Evolutionary conservation across 495 filamentous ascomycete genomes (phyloP), one percentile per base, ranked within the genome.

Genomic region (Evansstolkia leycettana): DNA sequence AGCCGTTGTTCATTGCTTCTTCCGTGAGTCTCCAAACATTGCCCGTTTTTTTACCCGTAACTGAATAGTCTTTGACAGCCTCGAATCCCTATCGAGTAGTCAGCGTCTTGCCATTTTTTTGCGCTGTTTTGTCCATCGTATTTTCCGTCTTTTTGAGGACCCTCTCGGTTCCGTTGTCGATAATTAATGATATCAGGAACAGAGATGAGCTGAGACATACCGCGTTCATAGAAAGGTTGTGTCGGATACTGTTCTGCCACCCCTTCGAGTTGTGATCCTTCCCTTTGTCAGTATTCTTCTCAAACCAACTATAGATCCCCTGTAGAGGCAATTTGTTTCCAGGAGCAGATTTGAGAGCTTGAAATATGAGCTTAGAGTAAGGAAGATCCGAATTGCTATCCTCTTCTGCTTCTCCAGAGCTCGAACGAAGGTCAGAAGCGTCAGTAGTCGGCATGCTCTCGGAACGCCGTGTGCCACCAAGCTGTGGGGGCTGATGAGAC

Each of bases 181-280:
- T 4, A 23, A 23, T 4, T 9, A 9, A 9, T 23, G 20, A 23
- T 5, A 5, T 23, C 9, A 4, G 20, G 5, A 23, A 9, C 9
- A 9, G 20, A 23, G 20, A 9, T 23, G 9, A 9, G 9, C 9
- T 23, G 20, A 9, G 5, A 70, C 83, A 56, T 71, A 95, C 90
- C 27, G 66, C 70, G 49, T 98, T 98, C 90, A 98, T 98, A 9
- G 86, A 94, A 0, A 98, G 62, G 47, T 98, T 98, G 49, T 98
- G 90, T 5, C 90, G 76, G 36, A 98, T 90, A 55, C 87, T 94
- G 58, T 95, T 96, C 57, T 90, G 82, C 90, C 92, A 96, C 2
- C 88, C 92, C 47, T 79, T 84, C 17, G 60, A 67, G n/a, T 48
- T 63, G 11, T 68, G 61, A 25, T 69, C 68, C 30, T 64, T 78